These are phyloP conservation scores for Fusarium keratoplasticum DNA, from an alignment of 2,329 filamentous ascomycete genomes.

Conservation along the genomic window DNA sequence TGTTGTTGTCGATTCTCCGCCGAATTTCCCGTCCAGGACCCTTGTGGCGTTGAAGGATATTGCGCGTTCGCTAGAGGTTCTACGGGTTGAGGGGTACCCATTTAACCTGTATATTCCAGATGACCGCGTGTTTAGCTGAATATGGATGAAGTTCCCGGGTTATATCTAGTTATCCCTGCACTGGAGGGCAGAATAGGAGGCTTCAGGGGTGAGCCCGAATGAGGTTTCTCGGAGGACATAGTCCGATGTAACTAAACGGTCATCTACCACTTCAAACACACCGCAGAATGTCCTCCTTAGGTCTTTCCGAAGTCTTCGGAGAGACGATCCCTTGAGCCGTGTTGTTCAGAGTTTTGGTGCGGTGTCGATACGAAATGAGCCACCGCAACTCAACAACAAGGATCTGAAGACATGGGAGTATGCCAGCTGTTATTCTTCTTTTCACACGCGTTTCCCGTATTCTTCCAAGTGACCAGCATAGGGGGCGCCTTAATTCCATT, in stretches of 20 bases:
- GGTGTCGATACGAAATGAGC: neutral
- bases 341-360: neutral
- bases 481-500: neutral
- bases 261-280: neutral
- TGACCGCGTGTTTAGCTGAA: neutral
- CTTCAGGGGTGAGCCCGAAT: neutral
- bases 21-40: neutral
- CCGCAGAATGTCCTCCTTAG: neutral
- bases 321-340: neutral
- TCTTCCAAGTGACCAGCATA: neutral
- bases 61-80: slow-evolving; percentile 2
- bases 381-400: neutral
- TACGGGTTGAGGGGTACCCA: slow-evolving; percentile 11
- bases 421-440: neutral
- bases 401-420: neutral
- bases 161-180: too few relatives aligned
- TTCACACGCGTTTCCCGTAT: neutral
- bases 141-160: too few relatives aligned
- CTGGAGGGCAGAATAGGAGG: neutral
- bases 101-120: neutral
- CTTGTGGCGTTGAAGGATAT: slow-evolving; percentile 13
- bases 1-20: neutral
- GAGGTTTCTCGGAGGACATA: neutral
- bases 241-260: neutral
- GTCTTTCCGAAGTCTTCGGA: neutral